Evolutionary conservation across 768 basidiomycete genomes (phyloP).

Genomic region (Mycena polygramma): DNA sequence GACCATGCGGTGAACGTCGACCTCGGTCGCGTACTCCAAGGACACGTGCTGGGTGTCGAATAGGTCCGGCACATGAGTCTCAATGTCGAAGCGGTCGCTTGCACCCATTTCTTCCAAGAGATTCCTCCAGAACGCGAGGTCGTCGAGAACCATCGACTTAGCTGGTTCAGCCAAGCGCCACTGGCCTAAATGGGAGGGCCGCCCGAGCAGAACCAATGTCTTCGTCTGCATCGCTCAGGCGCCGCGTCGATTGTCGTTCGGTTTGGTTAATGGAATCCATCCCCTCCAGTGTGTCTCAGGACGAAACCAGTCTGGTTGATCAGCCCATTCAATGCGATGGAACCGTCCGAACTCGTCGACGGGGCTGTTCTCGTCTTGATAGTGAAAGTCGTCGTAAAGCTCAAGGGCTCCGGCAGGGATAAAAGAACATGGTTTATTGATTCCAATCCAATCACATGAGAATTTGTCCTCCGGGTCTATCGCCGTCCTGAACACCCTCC

Average conservation of each 20-base stretch:
- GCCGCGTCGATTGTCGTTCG: neutral
- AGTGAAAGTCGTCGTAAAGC: neutral
- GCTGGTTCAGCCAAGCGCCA: too few species aligned
- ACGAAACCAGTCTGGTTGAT: constrained; percentile 3
- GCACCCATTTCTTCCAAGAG: neutral
- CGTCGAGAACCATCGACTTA: neutral
- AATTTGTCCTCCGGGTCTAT: neutral
- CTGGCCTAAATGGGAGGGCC: neutral
- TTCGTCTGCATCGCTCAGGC: neutral
- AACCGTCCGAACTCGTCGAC: neutral
- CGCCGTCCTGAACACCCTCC: fast-evolving
- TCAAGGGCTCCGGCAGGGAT: neutral
- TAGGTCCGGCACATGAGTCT: neutral
- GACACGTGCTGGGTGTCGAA: neutral
- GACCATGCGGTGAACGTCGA: neutral
- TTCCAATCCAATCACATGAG: neutral
- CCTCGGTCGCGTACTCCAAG: neutral
- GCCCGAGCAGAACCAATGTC: neutral
- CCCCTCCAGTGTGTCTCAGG: neutral
- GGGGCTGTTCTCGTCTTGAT: neutral
- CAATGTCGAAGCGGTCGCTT: neutral
- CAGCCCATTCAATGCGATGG: neutral
- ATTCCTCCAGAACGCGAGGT: neutral
- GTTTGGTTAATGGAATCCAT: neutral
- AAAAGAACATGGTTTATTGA: neutral